Evolutionary conservation across 2,329 filamentous ascomycete genomes (phyloP).

Genomic region (Apiospora malaysiana): DNA sequence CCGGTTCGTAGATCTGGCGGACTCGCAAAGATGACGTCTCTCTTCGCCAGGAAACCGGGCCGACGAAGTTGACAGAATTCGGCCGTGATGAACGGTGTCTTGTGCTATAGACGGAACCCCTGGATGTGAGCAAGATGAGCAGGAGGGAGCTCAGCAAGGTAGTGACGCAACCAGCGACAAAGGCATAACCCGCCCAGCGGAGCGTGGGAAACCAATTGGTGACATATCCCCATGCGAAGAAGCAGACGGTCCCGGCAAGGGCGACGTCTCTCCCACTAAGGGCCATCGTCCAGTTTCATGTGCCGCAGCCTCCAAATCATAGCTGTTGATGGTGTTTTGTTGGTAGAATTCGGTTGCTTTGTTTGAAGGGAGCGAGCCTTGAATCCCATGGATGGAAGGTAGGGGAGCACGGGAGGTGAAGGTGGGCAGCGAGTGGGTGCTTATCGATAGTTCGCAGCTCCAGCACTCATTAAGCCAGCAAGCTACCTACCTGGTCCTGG

Average conservation of each 20-base stretch:
- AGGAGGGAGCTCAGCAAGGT: constrained; percentile 61
- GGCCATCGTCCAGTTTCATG: constrained; percentile 61
- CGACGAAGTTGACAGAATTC: constrained; percentile 64
- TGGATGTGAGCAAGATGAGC: constrained; percentile 67
- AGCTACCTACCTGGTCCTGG: no score
- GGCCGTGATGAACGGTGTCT: constrained; percentile 47
- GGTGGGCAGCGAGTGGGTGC: constrained; percentile 1
- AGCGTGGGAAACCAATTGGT: constrained; percentile 83
- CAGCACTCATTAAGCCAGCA: background rate
- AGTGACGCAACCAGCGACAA: constrained; percentile 70
- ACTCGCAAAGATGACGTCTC: constrained; percentile 72
- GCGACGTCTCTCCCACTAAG: constrained; percentile 76
- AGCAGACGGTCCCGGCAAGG: constrained; percentile 70
- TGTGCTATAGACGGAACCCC: constrained; percentile 50
- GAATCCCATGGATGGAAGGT: background rate
- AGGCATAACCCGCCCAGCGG: constrained; percentile 85
- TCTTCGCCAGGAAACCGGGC: constrained; percentile 67
- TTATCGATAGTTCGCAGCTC: constrained; percentile 15
- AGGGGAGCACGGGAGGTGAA: background rate
- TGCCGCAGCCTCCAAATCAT: constrained; percentile 43
- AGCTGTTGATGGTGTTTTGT: constrained; percentile 30
- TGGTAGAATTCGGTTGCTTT: constrained; percentile 21
- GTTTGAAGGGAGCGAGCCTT: constrained; percentile 14
- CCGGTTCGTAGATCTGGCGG: constrained; percentile 69
- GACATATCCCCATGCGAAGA: constrained; percentile 87